Conservation (phyloP, 225 moss, liverwort and hornwort genomes). For the Sphagnum tenellum region DNA sequence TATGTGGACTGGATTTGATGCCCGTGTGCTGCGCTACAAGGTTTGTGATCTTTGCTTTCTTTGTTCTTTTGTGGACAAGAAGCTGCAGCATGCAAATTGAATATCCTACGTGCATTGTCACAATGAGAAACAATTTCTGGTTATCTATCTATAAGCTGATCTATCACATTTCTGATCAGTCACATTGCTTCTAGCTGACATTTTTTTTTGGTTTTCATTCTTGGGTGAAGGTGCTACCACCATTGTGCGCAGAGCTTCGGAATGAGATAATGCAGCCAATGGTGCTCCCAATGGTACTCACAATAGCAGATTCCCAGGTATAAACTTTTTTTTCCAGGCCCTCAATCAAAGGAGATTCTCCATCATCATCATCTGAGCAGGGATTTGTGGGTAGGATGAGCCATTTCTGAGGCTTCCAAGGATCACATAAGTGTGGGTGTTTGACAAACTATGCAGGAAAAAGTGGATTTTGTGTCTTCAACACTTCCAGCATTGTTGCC, state of each 20-base stretch:
- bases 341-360: no score
- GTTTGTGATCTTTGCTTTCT: slow-evolving; percentile 15
- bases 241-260: slow-evolving; percentile 93
- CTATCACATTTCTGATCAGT: no score
- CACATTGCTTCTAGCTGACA: no score
- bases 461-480: slow-evolving; percentile 70
- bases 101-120: no score
- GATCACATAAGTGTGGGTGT: no score
- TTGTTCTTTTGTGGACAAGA: not conserved
- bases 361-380: no score
- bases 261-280: slow-evolving; percentile 96
- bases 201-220: not conserved
- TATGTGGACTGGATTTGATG: slow-evolving; percentile 90
- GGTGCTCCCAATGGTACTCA: slow-evolving; percentile 96
- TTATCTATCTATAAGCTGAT: not conserved
- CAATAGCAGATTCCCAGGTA: slow-evolving; percentile 95
- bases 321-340: not conserved
- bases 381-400: no score
- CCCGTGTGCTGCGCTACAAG: slow-evolving; percentile 90
- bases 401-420: no score
- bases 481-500: slow-evolving; percentile 86
- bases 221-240: slow-evolving; percentile 71
- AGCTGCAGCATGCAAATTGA: no score
- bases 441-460: slow-evolving; percentile 41
- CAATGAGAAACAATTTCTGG: not conserved